A percentile compares a stretch with the other conserved stretches of the same genome.
Conservation (phyloP, 1,284 basidiomycete genomes). For the Cutaneotrichosporon curvatum region DNA sequence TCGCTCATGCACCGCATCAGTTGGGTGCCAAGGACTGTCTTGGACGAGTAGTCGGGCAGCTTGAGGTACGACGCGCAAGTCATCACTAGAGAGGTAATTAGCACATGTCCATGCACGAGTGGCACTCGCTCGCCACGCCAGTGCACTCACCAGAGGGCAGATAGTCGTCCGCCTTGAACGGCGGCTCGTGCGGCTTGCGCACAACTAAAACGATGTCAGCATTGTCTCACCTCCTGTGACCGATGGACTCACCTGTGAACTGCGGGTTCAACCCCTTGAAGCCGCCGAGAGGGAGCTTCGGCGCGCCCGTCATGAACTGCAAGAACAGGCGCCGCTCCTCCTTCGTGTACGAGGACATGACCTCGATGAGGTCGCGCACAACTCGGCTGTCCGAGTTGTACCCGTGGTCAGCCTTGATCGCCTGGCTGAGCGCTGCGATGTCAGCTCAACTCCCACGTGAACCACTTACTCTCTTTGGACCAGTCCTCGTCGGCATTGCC, state of each 20-base stretch:
- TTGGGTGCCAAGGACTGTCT: conserved; percentile 71
- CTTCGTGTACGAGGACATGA: conserved; percentile 74
- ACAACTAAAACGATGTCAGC: conserved; percentile 57
- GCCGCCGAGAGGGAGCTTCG: conserved; percentile 87
- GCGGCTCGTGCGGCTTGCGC: conserved; percentile 88
- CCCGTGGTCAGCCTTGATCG: conserved; percentile 95
- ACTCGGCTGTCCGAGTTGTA: conserved; percentile 90
- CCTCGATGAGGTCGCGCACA: conserved; percentile 76
- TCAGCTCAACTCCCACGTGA: not conserved
- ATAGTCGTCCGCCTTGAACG: conserved; percentile 85
- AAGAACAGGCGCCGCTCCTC: conserved; percentile 76
- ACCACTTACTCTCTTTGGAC: conserved; percentile 70
- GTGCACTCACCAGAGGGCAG: conserved; percentile 66
- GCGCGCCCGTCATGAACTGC: conserved; percentile 95
- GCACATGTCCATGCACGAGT: not conserved
- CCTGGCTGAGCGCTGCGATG: conserved; percentile 68
- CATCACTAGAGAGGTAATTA: conserved; percentile 9
- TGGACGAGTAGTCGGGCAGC: conserved; percentile 83
- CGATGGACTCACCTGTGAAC: conserved; percentile 53
- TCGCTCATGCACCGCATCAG: conserved; percentile 75
- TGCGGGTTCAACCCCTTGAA: conserved; percentile 92
- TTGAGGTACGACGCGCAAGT: conserved; percentile 61
- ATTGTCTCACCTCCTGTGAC: not conserved
- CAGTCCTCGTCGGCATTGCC: conserved; percentile 94
- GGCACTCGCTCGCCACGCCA: too few species aligned